Evolutionary conservation across 2,329 filamentous ascomycete species (phyloP), one percentile per base, ranked within the genome.

Genomic region (Coniochaeta sp.): DNA sequence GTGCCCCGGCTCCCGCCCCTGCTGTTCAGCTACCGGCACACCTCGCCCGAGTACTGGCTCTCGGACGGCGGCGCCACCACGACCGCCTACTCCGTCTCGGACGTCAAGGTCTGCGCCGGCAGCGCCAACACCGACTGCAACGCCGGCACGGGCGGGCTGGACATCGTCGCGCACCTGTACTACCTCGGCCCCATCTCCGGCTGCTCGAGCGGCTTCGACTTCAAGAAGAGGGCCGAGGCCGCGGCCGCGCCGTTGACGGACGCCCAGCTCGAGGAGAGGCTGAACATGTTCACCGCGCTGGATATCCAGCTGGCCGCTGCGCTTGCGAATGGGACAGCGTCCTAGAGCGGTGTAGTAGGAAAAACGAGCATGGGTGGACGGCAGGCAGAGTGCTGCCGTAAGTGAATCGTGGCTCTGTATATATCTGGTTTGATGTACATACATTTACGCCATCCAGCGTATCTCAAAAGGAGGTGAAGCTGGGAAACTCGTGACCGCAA

Each of bases 31-130:
- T 91, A 85, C 75, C 75, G 80, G 42, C 89, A 91, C 71, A 81
- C 84, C n/a, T 82, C 78, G 17, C 87, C 88, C 1, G 89, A 91
- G 76, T 90, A 86, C 73, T 90, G 83, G 79, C 75, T 89, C 38
- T 69, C 74, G 8, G 68, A 66, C 34, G 76, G 76, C 17, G 58
- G 58, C 2, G 64, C 69, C 17, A 67, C 63, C 57, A 73, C 71
- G 7, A 64, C 70, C 42, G 64, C 72, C 62, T 80, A 80, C 66
- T 62, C 65, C 6, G 63, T 76, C 34, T 59, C 55, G 4, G 74
- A 80, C 56, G 66, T 85, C 65, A 65, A 72, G 57, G 71, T 79
- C 26, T 86, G 82, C 73, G 61, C 69, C 16, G 83, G 83, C 62
- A 75, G 72, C 60, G 71, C 72, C 26, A 83, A 78, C 68, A 66